Base-by-base conservation (phyloP, 805 yeast genomes). In the Cephaloascus fragrans region DNA sequence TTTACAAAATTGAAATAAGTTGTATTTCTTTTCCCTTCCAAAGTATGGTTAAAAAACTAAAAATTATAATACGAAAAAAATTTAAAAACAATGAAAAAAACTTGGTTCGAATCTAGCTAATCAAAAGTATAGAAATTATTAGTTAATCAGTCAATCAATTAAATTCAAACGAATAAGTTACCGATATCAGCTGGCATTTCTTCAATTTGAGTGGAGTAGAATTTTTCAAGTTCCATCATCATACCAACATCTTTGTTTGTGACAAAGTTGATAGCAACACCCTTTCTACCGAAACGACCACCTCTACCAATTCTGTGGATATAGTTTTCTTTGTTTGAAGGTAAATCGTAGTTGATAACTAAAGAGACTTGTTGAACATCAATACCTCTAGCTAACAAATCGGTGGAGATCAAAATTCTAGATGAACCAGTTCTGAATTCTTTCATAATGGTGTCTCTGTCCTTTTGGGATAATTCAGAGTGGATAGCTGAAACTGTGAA, bases 281-380 rank as follows among this genome's bases (percentile, higher is more conserved):
- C 98, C 70, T 89, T 90, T 65, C 98, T 79, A 61, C 98, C 98
- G 72, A 90, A 90, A 65, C 98, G 81, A 56, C 98, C 98, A 52
- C 95, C 86, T 70, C 98, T 80, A 64, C 98, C 98, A 55, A 90
- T 94, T 70, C 98, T 78, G 69, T 90, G 98, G 55, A 90, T 83
- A 63, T 93, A 90, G 71, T 86, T 89, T 65, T 89, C 96, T 62
- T 83, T 79, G 69, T 82, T 83, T 49, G 77, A 72, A 34, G 97
- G 97, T 52, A 89, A 67, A 64, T 89, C 97, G 69, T 87, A 89
- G 73, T 89, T 89, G 49, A 89, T 85, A 47, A 89, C 97, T 50
- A 90, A 73, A 26, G 96, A 87, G 41, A 89, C 96, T 69, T 89
- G 97, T 69, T 89, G 97, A 39, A 89, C 96, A 68, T 89, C 97